phyloP scores from a whole-genome alignment of 306 rosid species.

The Vigna unguiculata region DNA sequence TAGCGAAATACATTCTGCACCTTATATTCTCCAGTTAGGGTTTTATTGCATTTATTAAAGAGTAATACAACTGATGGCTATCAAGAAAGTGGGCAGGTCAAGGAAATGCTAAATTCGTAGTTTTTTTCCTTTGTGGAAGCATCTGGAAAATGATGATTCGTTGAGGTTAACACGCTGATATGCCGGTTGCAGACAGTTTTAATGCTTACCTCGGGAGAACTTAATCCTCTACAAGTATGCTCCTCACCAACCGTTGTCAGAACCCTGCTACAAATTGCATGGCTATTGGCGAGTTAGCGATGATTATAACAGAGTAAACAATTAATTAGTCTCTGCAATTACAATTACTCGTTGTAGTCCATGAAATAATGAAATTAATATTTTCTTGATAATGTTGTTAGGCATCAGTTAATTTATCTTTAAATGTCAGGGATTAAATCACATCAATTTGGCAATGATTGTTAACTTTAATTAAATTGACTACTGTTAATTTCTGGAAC shows the following conservation, averaged over 20 bases:
- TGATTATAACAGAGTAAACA: neutral
- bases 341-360: neutral
- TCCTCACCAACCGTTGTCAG: neutral
- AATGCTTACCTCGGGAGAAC: neutral
- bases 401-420: neutral
- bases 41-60: slow-evolving; percentile 13
- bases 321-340: neutral
- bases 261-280: slow-evolving; percentile 29
- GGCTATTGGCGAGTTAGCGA: slow-evolving; percentile 6
- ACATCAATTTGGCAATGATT: neutral
- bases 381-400: neutral
- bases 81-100: neutral
- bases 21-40: neutral
- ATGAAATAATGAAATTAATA: neutral
- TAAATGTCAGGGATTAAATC: neutral
- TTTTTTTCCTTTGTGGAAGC: slow-evolving; percentile 28
- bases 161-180: slow-evolving; percentile 7
- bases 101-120: slow-evolving; percentile 10
- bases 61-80: neutral
- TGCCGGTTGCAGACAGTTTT: neutral
- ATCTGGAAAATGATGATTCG: slow-evolving; percentile 1
- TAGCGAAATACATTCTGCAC: neutral
- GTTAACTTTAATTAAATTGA: neutral
- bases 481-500: neutral
- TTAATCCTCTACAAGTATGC: neutral